Evolutionary conservation across 176 grass and related monocot genomes (phyloP).

Genomic region (Panicum miliaceum): DNA sequence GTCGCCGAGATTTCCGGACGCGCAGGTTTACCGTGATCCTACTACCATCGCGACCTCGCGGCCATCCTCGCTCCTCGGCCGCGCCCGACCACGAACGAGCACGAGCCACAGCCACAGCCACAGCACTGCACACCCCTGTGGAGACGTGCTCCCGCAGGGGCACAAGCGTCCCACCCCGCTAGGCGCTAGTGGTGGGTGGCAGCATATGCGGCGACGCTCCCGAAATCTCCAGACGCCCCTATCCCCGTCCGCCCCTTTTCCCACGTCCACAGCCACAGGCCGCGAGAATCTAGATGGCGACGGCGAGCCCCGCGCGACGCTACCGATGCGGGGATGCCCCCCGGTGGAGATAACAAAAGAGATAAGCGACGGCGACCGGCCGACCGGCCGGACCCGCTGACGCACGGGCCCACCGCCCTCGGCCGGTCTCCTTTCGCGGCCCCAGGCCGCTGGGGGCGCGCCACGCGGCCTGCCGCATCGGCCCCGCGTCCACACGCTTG

Average conservation of each 20-base stretch:
- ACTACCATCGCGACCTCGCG: background rate
- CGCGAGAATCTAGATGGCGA: conserved; percentile 4
- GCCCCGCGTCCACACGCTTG: conserved; percentile 16
- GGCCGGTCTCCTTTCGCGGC: background rate
- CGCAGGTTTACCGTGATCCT: too few relatives aligned
- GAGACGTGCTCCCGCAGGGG: background rate
- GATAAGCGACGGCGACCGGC: conserved; percentile 23
- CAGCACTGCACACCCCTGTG: background rate
- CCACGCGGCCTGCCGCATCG: conserved; percentile 30
- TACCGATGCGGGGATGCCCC: background rate
- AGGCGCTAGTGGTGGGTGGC: too few relatives aligned
- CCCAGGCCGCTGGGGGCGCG: background rate
- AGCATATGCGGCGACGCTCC: conserved; percentile 12
- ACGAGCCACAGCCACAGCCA: too few relatives aligned
- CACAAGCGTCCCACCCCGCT: background rate
- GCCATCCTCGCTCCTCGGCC: background rate
- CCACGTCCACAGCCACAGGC: background rate
- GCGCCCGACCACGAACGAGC: background rate
- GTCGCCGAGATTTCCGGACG: background rate
- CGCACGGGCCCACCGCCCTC: background rate
- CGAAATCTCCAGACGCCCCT: conserved; percentile 38
- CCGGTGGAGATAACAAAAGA: background rate
- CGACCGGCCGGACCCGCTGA: background rate
- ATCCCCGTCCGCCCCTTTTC: background rate
- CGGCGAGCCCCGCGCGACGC: background rate